Percentiles rank a stretch among this genome's conserved stretches.
Evolutionary conservation across 192 early-diverging fungal genomes (phyloP).

Genomic region (Obelidium mucronatum): DNA sequence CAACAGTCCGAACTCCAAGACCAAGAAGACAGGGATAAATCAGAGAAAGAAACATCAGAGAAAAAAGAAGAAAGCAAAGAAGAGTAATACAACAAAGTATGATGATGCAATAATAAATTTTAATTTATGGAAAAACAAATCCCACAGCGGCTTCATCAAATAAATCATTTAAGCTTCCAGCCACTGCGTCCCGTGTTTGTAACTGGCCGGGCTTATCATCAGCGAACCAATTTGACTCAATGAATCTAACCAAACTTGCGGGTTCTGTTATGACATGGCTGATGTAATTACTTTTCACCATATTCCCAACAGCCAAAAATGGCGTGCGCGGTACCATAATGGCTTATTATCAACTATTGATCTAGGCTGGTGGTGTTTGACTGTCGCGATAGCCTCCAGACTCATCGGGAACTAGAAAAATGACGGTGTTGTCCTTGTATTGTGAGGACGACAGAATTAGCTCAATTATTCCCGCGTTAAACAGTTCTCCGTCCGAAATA

Average conservation of each 20-base stretch:
- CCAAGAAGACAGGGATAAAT: too few relatives aligned
- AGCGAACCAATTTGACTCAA: conserved; percentile 34
- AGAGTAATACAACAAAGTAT: too few relatives aligned
- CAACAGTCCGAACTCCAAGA: background rate
- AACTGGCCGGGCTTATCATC: conserved; percentile 24
- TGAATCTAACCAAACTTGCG: conserved; percentile 21
- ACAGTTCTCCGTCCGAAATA: conserved; percentile 30
- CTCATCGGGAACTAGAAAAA: conserved; percentile 28
- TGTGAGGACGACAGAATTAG: background rate
- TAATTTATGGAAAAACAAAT: background rate
- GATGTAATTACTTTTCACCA: conserved; percentile 33
- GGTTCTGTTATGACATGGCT: conserved; percentile 36
- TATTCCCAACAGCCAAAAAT: conserved; percentile 26
- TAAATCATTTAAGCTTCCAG: conserved; percentile 26
- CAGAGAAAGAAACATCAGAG: too few relatives aligned
- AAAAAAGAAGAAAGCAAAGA: too few relatives aligned
- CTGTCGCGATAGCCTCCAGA: conserved; percentile 26
- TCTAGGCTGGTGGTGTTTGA: conserved; percentile 6
- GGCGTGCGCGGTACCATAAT: conserved; percentile 15
- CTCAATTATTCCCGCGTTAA: conserved; percentile 21
- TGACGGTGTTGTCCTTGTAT: conserved; percentile 25
- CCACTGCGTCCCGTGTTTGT: conserved; percentile 29
- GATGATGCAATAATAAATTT: too few relatives aligned
- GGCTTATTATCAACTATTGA: conserved; percentile 12
- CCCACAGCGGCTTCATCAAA: conserved; percentile 8